Evolutionary conservation across 1,284 basidiomycete genomes (phyloP).

Genomic region (Boletus mariae): DNA sequence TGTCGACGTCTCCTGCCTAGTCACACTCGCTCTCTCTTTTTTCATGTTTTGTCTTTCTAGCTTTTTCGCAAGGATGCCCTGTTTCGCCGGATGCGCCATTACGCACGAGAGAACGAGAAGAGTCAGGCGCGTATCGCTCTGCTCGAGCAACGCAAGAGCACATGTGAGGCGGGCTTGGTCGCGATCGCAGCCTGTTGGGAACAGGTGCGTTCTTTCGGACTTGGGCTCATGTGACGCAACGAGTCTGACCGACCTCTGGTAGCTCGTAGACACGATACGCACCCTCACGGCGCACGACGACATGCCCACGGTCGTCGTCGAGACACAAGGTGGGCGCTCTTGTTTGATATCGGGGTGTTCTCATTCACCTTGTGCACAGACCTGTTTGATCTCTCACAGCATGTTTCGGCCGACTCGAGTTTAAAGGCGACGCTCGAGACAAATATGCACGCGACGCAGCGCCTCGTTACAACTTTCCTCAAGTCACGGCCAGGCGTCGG

Average conservation of each 20-base stretch:
- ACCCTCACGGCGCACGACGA: conserved; percentile 57
- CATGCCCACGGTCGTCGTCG: conserved; percentile 41
- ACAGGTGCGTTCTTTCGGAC: conserved; percentile 55
- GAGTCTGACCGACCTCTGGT: neutral
- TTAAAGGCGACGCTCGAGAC: conserved; percentile 49
- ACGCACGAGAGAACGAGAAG: conserved; percentile 77
- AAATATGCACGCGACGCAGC: conserved; percentile 57
- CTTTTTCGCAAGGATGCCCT: conserved; percentile 88
- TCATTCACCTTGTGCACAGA: conserved; percentile 18
- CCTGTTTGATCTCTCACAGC: conserved; percentile 52
- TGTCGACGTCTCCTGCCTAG: conserved; percentile 25
- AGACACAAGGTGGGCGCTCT: conserved; percentile 41
- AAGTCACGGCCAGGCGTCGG: conserved; percentile 35
- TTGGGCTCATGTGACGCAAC: neutral
- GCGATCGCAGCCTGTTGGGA: conserved; percentile 88
- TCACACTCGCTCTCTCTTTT: conserved; percentile 17
- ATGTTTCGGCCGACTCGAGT: conserved; percentile 47
- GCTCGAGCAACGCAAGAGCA: conserved; percentile 68
- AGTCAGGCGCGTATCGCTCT: conserved; percentile 66
- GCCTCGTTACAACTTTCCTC: conserved; percentile 58
- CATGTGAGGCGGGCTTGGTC: conserved; percentile 75
- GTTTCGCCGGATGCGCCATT: conserved; percentile 87
- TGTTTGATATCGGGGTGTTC: neutral
- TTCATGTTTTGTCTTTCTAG: conserved; percentile 35
- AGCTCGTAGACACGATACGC: conserved; percentile 70